Evolutionary conservation across 345 rosid genomes (phyloP), one percentile per base, ranked within the genome.

Genomic region (Hypericum perforatum): DNA sequence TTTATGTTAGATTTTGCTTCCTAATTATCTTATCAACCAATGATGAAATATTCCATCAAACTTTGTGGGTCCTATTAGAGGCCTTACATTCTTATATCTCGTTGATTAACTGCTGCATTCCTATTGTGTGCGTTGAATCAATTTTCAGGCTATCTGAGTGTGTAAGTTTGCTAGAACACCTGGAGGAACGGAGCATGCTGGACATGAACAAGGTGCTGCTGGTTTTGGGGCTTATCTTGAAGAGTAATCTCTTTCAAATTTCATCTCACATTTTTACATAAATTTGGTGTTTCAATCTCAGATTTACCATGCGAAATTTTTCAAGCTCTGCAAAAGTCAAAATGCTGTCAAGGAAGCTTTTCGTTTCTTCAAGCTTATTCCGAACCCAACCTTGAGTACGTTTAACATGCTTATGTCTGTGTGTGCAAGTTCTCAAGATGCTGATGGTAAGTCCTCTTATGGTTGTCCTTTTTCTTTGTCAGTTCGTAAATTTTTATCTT

Each of bases 401-500:
- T 91, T 84, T 67, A 91, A 91, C 78, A 84, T 91, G 98, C 79
- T 91, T 48, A 81, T 84, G 87, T 77, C 92, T 58, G 95, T 91
- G 7, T 91, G 92, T 64, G 75, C 95, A 38, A 67, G 69, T 73
- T 84, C 90, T 54, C 78, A 79, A 66, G 89, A 91, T 69, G 75
- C 75, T 57, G 82, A 81, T 40, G 85, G 98, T 87, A 66, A 73
- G 66, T 68, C 29, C 52, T 65, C 47, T 45, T 57, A 15, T 49
- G 8, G 41, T 6, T 40, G 42, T 16, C 53, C 12, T 22, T 47
- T 13, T 16, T 57, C 44, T 53, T 41, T 16, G 32, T 53, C 49
- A 22, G 54, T 53, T 36, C 32, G 41, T 22, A 41, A 45, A 11
- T 37, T 47, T 16, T 22, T 10, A 11, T 32, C 22, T 10, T 68